phyloP scores from a whole-genome alignment of 768 basidiomycete species.

The Erythrobasidium yunnanense region DNA sequence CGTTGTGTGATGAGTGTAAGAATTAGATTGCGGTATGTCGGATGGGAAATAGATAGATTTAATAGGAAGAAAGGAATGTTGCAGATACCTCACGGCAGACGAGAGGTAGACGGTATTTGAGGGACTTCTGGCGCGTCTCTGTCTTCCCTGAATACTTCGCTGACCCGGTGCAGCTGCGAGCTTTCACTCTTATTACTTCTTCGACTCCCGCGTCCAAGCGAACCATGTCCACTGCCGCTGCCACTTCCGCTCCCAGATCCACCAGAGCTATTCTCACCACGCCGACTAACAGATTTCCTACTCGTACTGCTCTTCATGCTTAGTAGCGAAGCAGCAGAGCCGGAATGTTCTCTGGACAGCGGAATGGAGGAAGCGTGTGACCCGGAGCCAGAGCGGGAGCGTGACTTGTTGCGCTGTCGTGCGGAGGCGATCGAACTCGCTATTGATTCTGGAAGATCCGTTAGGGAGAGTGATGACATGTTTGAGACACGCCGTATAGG shows the following conservation, averaged over 20 bases:
- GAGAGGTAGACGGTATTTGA: neutral
- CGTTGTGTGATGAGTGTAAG: too few species aligned
- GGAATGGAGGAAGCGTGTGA: neutral
- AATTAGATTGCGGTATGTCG: too few species aligned
- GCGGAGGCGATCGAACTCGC: neutral
- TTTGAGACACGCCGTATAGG: slow-evolving; percentile 3
- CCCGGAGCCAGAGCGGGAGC: neutral
- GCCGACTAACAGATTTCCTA: too few species aligned
- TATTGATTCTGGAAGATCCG: slow-evolving; percentile 10
- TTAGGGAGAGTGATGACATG: neutral
- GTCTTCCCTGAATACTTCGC: neutral
- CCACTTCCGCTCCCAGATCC: neutral
- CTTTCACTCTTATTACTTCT: neutral
- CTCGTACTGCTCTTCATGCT: neutral
- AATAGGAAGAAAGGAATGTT: too few species aligned
- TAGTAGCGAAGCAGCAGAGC: neutral
- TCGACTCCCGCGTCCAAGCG: neutral
- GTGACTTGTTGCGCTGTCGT: neutral
- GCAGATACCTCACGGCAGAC: too few species aligned
- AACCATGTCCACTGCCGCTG: neutral
- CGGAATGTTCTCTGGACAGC: neutral
- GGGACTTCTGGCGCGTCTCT: neutral
- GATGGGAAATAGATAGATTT: too few species aligned
- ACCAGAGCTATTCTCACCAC: too few species aligned
- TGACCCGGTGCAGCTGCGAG: neutral